phyloP scores from a whole-genome alignment of 2,329 filamentous ascomycete genomes.

The Diaporthe destruens region DNA sequence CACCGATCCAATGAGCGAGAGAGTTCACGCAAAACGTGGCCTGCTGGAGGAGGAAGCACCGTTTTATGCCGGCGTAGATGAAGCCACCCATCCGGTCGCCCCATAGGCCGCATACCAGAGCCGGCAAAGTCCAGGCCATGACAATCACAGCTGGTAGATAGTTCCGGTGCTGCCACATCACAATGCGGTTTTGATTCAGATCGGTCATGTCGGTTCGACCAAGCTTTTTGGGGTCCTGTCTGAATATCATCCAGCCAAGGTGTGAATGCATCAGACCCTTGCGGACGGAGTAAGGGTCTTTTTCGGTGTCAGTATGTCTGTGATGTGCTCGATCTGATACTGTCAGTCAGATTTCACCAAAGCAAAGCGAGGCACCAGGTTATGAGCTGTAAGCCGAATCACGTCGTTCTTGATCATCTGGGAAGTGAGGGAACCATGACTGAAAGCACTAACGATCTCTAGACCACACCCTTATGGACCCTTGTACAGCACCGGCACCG shows the following conservation, averaged over 20 bases:
- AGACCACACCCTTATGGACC: slow-evolving; percentile 90
- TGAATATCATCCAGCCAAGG: slow-evolving; percentile 92
- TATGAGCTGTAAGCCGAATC: not conserved
- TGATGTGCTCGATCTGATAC: slow-evolving; percentile 83
- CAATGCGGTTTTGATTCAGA: slow-evolving; percentile 85
- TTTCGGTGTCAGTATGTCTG: slow-evolving; percentile 91
- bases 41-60: slow-evolving; percentile 91
- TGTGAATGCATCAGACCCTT: slow-evolving; percentile 89
- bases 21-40: slow-evolving; percentile 95
- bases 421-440: not conserved
- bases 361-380: not conserved
- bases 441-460: slow-evolving; percentile 61
- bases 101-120: slow-evolving; percentile 83
- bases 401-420: not conserved
- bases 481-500: slow-evolving; percentile 86
- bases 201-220: slow-evolving; percentile 91
- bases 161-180: slow-evolving; percentile 89
- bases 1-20: slow-evolving; percentile 91
- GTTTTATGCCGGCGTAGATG: slow-evolving; percentile 86
- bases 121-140: slow-evolving; percentile 84
- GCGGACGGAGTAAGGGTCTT: slow-evolving; percentile 91
- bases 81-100: slow-evolving; percentile 85
- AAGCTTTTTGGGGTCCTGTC: slow-evolving; percentile 91
- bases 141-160: slow-evolving; percentile 83
- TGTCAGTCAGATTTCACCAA: slow-evolving; percentile 38